Percentiles rank a stretch among this genome's conserved stretches.
Conservation (phyloP, 768 basidiomycete species). For the Scleroderma citrinum region DNA sequence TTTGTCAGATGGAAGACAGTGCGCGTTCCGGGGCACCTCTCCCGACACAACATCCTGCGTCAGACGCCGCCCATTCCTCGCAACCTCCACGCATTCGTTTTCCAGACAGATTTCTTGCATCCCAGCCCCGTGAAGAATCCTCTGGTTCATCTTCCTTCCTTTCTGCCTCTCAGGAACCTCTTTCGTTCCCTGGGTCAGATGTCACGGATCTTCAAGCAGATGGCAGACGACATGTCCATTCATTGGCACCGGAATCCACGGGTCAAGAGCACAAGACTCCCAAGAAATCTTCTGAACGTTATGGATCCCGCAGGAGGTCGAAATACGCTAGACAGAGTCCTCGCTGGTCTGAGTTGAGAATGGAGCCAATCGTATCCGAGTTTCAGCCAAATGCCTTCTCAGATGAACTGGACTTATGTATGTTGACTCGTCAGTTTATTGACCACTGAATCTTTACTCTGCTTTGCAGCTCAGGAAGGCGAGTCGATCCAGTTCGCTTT, state of each 20-base stretch:
- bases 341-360: constrained; percentile 17
- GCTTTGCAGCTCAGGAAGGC: constrained; percentile 67
- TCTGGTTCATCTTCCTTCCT: constrained; percentile 28
- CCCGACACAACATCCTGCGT: no score
- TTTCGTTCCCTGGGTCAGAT: constrained; percentile 11
- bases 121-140: constrained; percentile 21
- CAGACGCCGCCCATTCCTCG: no score
- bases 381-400: constrained; percentile 47
- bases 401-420: constrained; percentile 75
- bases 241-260: constrained; percentile 15
- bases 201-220: constrained; percentile 1
- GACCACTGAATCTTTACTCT: constrained; percentile 2
- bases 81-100: constrained; percentile 25
- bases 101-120: constrained; percentile 24
- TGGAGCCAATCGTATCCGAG: constrained; percentile 25
- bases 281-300: constrained; percentile 12
- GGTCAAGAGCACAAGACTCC: constrained; percentile 7
- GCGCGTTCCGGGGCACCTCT: not conserved
- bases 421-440: constrained; percentile 24
- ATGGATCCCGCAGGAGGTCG: constrained; percentile 18
- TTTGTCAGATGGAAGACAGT: not conserved
- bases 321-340: constrained; percentile 11
- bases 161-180: constrained; percentile 12
- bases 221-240: constrained; percentile 3
- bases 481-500: constrained; percentile 22